phyloP scores from a whole-genome alignment of 2,329 filamentous ascomycete genomes.

The Trichoderma sp. region DNA sequence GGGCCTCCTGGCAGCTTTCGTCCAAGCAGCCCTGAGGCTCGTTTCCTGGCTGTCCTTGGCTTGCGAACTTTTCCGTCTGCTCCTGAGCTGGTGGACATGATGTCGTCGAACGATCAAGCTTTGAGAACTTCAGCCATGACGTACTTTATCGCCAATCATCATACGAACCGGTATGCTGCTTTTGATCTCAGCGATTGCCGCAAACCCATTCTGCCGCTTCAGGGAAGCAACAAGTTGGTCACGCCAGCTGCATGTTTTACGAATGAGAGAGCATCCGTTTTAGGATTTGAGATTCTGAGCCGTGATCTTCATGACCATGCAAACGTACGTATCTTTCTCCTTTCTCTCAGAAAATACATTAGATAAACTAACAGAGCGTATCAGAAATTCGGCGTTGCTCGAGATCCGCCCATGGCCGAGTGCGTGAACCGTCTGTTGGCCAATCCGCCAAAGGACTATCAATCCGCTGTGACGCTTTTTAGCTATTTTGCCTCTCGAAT shows the following conservation, averaged over 20 bases:
- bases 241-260: slow-evolving; percentile 79
- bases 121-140: slow-evolving; percentile 72
- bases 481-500: slow-evolving; percentile 81
- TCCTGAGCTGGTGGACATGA: slow-evolving; percentile 75
- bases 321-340: slow-evolving; percentile 45
- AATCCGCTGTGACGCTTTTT: slow-evolving; percentile 73
- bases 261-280: slow-evolving; percentile 73
- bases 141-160: slow-evolving; percentile 82
- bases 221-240: slow-evolving; percentile 70
- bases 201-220: slow-evolving; percentile 71
- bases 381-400: slow-evolving; percentile 80
- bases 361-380: slow-evolving; percentile 22
- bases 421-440: slow-evolving; percentile 75
- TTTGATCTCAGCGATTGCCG: slow-evolving; percentile 62
- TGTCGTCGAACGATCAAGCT: slow-evolving; percentile 63
- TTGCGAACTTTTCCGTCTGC: slow-evolving; percentile 72
- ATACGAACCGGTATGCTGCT: slow-evolving; percentile 72
- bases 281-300: slow-evolving; percentile 80
- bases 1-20: slow-evolving; percentile 66
- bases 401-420: slow-evolving; percentile 76
- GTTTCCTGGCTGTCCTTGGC: slow-evolving; percentile 74
- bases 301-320: slow-evolving; percentile 80
- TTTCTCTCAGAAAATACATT: not conserved
- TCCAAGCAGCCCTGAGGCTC: slow-evolving; percentile 69
- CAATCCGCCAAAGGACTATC: slow-evolving; percentile 68